phyloP scores from a whole-genome alignment of 805 yeast genomes.

The Candida vaughaniae region DNA sequence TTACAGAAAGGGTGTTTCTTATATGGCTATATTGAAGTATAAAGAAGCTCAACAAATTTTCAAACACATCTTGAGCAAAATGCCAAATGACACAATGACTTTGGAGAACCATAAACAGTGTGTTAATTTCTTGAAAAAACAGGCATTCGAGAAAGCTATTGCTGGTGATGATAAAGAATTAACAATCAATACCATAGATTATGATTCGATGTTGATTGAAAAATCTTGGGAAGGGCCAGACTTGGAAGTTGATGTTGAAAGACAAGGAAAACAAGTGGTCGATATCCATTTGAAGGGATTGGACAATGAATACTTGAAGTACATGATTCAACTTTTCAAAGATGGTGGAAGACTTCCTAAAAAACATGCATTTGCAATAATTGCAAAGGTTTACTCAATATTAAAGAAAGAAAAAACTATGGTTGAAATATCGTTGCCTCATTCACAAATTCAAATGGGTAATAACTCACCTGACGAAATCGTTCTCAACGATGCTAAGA shows the following conservation, averaged over 20 bases:
- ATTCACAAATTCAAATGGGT: constrained; percentile 19
- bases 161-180: constrained; percentile 62
- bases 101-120: constrained; percentile 61
- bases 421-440: constrained; percentile 60
- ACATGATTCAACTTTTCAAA: constrained; percentile 70
- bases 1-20: constrained; percentile 83
- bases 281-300: constrained; percentile 36
- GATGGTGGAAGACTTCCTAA: constrained; percentile 74
- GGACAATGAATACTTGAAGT: constrained; percentile 56
- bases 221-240: constrained; percentile 59
- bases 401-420: constrained; percentile 68
- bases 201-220: constrained; percentile 49
- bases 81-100: constrained; percentile 72
- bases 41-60: constrained; percentile 72
- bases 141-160: constrained; percentile 85
- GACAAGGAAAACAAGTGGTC: constrained; percentile 21
- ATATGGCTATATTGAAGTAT: constrained; percentile 72
- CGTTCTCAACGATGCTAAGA: constrained; percentile 31
- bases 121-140: constrained; percentile 61
- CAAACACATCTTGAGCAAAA: constrained; percentile 54
- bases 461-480: constrained; percentile 17
- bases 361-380: constrained; percentile 77
- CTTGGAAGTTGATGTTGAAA: constrained; percentile 41
- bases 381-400: constrained; percentile 66
- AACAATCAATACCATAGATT: constrained; percentile 48